phyloP scores from a whole-genome alignment of 306 rosid species.

The Abrus pulchellus region DNA sequence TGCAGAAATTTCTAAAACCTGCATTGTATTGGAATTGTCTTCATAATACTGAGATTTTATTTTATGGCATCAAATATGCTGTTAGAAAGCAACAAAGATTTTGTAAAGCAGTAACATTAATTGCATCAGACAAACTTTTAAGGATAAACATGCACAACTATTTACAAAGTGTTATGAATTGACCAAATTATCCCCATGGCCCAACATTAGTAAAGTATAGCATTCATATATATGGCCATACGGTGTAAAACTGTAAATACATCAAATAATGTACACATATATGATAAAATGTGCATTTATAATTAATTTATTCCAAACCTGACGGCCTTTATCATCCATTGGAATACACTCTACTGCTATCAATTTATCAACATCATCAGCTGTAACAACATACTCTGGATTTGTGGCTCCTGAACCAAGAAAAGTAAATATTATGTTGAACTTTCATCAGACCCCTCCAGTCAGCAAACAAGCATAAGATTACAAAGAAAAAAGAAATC shows the following conservation, averaged over 20 bases:
- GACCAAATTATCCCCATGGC: background rate
- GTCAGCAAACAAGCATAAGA: conserved; percentile 27
- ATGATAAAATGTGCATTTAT: conserved; percentile 11
- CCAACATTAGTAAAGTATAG: background rate
- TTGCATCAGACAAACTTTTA: background rate
- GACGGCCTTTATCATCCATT: conserved; percentile 91
- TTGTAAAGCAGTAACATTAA: conserved; percentile 2
- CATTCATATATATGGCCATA: conserved; percentile 10
- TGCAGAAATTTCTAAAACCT: background rate
- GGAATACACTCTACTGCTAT: conserved; percentile 99
- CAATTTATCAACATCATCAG: conserved; percentile 92
- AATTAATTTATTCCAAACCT: conserved; percentile 65
- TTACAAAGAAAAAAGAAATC: background rate
- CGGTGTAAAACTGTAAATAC: too few relatives aligned
- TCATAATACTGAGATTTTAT: background rate
- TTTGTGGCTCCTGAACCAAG: conserved; percentile 90
- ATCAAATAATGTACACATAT: conserved; percentile 15
- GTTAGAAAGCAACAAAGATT: conserved; percentile 3
- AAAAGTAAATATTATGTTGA: conserved; percentile 22
- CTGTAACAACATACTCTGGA: conserved; percentile 93
- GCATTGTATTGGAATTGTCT: background rate
- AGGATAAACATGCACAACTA: background rate
- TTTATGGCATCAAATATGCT: conserved; percentile 15
- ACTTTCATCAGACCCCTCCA: conserved; percentile 35
- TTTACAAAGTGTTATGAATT: background rate